Base-by-base conservation (phyloP, 1,284 basidiomycete genomes). In the Marasmius fiardii region DNA sequence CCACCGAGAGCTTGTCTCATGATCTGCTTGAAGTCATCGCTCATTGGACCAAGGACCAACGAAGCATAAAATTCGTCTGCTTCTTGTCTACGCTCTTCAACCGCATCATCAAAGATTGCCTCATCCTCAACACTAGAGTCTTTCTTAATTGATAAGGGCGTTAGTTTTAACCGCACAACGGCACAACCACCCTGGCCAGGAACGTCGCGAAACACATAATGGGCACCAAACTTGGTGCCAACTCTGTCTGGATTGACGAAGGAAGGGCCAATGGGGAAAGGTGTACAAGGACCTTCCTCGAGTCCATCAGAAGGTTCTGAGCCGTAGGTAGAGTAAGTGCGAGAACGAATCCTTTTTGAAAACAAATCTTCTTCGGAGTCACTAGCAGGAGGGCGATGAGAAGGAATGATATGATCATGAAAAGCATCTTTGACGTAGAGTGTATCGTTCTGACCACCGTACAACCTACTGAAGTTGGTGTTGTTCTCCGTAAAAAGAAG, bases 1-100 rank as follows among this genome's bases (percentile, higher is more conserved):
- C 96, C 96, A 21, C 86, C 88, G 35, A 98, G 75, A n/a, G 95
- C 96, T 71, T 98, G 96, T 58, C 96, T 81, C 93, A 95, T 97
- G 67, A 99, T 92, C 71, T 95, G 95, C 69, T 87, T 88, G 68
- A 98, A 77, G 73, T 99, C 96, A 59, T 97, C 94, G 61, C 83
- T 91, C 67, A 96, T 87, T 11, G 90, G 86, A 3, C 91, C 90
- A 61, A 86, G 80, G 51, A 88, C 85, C 56, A 98, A 80, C 14
- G 84, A 80, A 52, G 81, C 78, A 73, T 98, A 99, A 69, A 99
- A 99, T 72, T 99, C 96, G 70, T 98, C 93, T 8, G 95, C 92
- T 69, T 99, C 96, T 61, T 88, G 81, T 50, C 93, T 79, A 43
- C 95, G 79, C 69, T 94, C 90, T 68, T 98, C 96, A 45, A 99